A percentile compares a stretch with the other conserved stretches of the same genome.
These are phyloP conservation scores for Mycena galericulata DNA, from an alignment of 768 basidiomycete species.

Conservation along the genomic window DNA sequence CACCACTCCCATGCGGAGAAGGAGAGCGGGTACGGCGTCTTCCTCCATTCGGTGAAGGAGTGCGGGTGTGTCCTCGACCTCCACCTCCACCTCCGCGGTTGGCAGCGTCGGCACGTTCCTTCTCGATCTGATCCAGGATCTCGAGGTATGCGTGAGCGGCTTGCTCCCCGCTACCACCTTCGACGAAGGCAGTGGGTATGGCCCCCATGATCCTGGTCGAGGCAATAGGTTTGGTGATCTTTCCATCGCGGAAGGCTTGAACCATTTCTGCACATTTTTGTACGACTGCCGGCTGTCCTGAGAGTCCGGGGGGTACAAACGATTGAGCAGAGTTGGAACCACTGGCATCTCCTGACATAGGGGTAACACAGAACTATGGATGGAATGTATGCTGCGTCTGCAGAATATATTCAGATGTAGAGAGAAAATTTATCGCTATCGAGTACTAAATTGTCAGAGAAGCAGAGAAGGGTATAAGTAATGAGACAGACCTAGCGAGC, in stretches of 20 bases:
- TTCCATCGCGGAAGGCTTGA: not conserved
- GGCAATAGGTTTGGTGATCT: not conserved
- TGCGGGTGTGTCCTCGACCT: not conserved
- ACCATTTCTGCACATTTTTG: not conserved
- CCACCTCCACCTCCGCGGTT: not conserved
- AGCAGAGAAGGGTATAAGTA: not conserved
- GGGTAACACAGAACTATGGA: not conserved
- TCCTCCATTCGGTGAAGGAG: not conserved
- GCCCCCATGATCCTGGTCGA: not conserved
- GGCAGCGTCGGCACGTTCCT: not conserved
- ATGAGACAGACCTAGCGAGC: not conserved
- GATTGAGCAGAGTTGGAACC: not conserved
- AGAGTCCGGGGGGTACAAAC: not conserved
- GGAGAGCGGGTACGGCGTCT: not conserved
- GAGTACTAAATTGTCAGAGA: not conserved
- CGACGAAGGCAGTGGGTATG: slow-evolving; percentile 1
- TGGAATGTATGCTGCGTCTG: not conserved
- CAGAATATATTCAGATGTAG: not conserved
- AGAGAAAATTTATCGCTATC: not conserved
- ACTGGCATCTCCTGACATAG: slow-evolving; percentile 19
- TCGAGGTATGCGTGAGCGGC: slow-evolving; percentile 2
- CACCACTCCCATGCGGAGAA: not conserved
- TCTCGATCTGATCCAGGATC: not conserved
- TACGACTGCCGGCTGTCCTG: not conserved
- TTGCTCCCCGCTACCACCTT: not conserved